Conservation (phyloP, 768 basidiomycete species). For the Glaciozyma martinii region DNA sequence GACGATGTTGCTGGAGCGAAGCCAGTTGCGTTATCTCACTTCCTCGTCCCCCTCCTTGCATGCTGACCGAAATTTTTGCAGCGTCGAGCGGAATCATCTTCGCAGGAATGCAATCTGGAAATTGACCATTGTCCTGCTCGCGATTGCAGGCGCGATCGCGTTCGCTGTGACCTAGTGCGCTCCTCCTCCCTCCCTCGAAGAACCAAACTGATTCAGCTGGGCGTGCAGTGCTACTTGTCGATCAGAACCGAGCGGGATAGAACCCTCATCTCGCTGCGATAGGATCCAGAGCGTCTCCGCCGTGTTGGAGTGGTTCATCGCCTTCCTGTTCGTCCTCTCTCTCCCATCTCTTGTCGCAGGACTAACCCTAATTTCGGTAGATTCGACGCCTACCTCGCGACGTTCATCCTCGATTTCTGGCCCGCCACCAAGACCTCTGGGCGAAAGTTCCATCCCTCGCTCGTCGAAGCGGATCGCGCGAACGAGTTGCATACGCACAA, state of each 20-base stretch:
- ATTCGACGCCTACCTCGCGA: conserved; percentile 38
- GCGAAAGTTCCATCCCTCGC: conserved; percentile 5
- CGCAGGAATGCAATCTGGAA: conserved; percentile 41
- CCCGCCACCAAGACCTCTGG: conserved; percentile 35
- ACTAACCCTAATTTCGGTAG: background rate
- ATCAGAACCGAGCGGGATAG: conserved; percentile 11
- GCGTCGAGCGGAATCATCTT: conserved; percentile 39
- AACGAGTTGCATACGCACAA: conserved; percentile 28
- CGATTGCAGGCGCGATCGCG: conserved; percentile 38
- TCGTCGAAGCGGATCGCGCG: conserved; percentile 16
- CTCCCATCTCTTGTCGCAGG: background rate
- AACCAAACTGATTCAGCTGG: no score
- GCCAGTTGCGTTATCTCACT: conserved; percentile 6
- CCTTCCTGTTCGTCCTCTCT: conserved; percentile 33
- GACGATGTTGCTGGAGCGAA: conserved; percentile 31
- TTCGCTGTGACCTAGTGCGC: conserved; percentile 39
- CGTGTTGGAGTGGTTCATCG: conserved; percentile 40
- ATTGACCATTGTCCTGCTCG: conserved; percentile 38
- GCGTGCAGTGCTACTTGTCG: conserved; percentile 7
- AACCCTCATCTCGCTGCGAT: conserved; percentile 35
- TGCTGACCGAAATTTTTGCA: conserved; percentile 4
- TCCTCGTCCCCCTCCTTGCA: background rate
- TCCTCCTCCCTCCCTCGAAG: no score
- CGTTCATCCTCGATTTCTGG: conserved; percentile 42
- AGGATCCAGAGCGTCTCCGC: conserved; percentile 38